Base-by-base conservation (phyloP, 495 filamentous ascomycete genomes). In the Baudoinia panamericana region DNA sequence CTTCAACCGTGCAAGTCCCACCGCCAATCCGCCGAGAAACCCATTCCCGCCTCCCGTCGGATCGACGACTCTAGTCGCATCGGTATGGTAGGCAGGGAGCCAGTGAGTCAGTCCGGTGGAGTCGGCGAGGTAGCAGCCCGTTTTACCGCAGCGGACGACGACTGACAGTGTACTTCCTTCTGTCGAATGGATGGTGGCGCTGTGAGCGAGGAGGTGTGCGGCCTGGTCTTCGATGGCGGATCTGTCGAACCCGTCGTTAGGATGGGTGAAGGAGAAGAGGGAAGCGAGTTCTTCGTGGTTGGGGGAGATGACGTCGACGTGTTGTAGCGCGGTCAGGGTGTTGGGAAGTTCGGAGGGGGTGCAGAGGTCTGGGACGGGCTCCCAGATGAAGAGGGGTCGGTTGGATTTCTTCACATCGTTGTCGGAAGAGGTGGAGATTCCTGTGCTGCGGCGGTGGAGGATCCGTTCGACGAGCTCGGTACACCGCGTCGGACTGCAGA, bases 21-120 rank as follows among this genome's bases (percentile, higher is more conserved):
- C 74, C 0, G 76, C 70, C n/a, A 94, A 54, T 4, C 72, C 90
- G 6, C 90, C 90, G 0, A 96, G 67, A 53, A 94, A 97, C 0
- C 80, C 77, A 57, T 97, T 97, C 0, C 90, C 90, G 16, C 87
- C 90, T n/a, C 90, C 90, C 0, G 90, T 97, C 0, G 88, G 87
- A 59, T 97, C 90, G 12, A 92, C 63, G 6, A 96, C 84, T 36
- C 67, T 69, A 6, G 48, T 37, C 20, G 43, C 30, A 20, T 63
- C 59, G 39, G 64, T 58, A 48, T 77, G 70, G 55, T 72, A 75
- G 10, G 75, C 72, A n/a, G 73, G 73, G 28, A 78, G 55, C 68
- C 63, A 65, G 31, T 16, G 13, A 32, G 49, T 17, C 28, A 23
- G 10, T 59, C 58, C 20, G 64, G 46, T 44, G 52, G 39, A 56